Percentiles rank a stretch among this genome's conserved stretches.
Evolutionary conservation across 2,329 filamentous ascomycete genomes (phyloP).

Genomic region (Colletotrichum costaricense): DNA sequence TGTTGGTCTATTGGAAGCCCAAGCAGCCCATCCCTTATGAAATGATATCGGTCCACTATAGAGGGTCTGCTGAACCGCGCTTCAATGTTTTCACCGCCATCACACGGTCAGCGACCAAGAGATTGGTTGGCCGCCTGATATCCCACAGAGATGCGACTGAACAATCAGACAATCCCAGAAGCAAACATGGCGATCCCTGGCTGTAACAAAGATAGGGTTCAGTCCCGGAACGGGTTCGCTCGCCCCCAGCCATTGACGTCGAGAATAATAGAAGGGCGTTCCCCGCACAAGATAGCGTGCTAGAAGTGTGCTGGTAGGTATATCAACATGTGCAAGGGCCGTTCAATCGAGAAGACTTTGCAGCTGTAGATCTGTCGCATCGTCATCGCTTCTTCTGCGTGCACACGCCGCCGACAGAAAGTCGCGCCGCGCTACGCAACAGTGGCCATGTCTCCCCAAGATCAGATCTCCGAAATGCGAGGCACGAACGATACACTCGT

Average conservation of each 20-base stretch:
- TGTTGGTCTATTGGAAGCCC: too few species aligned
- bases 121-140: not conserved
- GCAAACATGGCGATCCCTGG: not conserved
- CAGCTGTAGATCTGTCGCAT: not conserved
- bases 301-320: too few species aligned
- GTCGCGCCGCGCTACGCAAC: not conserved
- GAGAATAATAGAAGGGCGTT: not conserved
- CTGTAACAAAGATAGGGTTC: not conserved
- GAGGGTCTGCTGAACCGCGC: not conserved
- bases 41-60: too few species aligned
- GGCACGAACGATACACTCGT: not conserved
- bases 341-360: not conserved
- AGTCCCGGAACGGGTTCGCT: not conserved
- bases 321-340: not conserved
- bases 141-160: not conserved
- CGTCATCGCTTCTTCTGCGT: not conserved
- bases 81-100: not conserved
- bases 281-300: constrained; percentile 11
- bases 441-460: not conserved
- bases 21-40: not conserved
- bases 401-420: not conserved
- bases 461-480: not conserved
- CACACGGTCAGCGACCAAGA: not conserved
- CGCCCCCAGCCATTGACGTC: not conserved
- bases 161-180: not conserved